Evolutionary conservation across 2,329 filamentous ascomycete genomes (phyloP).

Genomic region (Neonectria punicea): DNA sequence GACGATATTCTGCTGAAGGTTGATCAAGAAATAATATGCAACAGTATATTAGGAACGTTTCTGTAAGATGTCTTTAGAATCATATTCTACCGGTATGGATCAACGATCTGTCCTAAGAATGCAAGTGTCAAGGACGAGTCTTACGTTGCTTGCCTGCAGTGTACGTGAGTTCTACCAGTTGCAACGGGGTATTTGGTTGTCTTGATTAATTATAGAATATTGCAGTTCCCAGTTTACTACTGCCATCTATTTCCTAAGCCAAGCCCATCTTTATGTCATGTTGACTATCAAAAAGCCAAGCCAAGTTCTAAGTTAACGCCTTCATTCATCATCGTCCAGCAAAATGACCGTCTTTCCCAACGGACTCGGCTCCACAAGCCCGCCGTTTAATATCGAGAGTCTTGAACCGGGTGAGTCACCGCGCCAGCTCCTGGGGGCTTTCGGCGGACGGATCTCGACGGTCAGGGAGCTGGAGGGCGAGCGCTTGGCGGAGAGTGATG

Average conservation of each 20-base stretch:
- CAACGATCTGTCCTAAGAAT: neutral
- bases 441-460: constrained; percentile 25
- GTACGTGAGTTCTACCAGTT: neutral
- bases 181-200: neutral
- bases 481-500: constrained; percentile 11
- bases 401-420: constrained; percentile 2
- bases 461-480: constrained; percentile 4
- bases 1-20: neutral
- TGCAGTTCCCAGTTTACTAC: neutral
- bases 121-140: neutral
- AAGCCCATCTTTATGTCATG: neutral
- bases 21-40: neutral
- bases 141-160: neutral
- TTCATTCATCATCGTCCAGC: constrained; percentile 14
- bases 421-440: constrained; percentile 4
- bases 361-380: constrained; percentile 28
- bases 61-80: neutral
- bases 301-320: neutral
- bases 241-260: neutral
- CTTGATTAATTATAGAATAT: neutral
- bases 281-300: neutral
- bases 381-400: neutral
- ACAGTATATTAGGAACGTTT: neutral
- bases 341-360: constrained; percentile 21
- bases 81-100: neutral